Evolutionary conservation across 2,329 filamentous ascomycete species (phyloP).

Genomic region (Fusarium pininemorale): DNA sequence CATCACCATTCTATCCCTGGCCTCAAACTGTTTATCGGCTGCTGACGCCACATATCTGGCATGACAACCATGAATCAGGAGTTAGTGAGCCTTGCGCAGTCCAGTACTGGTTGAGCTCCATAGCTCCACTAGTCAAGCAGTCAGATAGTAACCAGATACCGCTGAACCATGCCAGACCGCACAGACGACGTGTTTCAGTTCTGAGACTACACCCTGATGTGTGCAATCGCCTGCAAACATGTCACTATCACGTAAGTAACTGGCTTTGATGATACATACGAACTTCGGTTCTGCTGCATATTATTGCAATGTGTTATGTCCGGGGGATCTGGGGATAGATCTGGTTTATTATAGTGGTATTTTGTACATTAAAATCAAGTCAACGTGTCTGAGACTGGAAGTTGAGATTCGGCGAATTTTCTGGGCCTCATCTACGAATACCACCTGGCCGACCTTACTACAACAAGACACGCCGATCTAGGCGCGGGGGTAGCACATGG

Average conservation of each 20-base stretch:
- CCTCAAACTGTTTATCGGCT: conserved; percentile 33
- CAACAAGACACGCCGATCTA: conserved; percentile 31
- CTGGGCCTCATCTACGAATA: conserved; percentile 19
- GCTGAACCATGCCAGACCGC: conserved; percentile 31
- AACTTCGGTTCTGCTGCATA: not conserved
- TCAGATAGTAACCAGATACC: conserved; percentile 29
- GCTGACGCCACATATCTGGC: conserved; percentile 44
- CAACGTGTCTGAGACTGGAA: not conserved
- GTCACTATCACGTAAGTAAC: conserved; percentile 6
- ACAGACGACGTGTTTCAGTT: conserved; percentile 37
- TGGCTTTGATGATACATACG: not conserved
- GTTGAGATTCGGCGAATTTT: conserved; percentile 29
- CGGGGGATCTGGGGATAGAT: not conserved
- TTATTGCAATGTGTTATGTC: not conserved
- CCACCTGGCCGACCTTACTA: conserved; percentile 11
- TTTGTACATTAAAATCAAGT: not conserved
- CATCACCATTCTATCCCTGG: conserved; percentile 31
- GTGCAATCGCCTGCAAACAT: conserved; percentile 19
- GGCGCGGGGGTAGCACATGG: conserved; percentile 39
- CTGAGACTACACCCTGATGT: conserved; percentile 31
- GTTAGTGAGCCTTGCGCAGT: conserved; percentile 22
- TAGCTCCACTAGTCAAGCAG: conserved; percentile 41
- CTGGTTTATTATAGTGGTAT: not conserved
- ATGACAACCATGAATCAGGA: conserved; percentile 41
- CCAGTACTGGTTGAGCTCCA: conserved; percentile 34